Conservation (phyloP, 2,329 filamentous ascomycete species). For the Beauveria sp. region DNA sequence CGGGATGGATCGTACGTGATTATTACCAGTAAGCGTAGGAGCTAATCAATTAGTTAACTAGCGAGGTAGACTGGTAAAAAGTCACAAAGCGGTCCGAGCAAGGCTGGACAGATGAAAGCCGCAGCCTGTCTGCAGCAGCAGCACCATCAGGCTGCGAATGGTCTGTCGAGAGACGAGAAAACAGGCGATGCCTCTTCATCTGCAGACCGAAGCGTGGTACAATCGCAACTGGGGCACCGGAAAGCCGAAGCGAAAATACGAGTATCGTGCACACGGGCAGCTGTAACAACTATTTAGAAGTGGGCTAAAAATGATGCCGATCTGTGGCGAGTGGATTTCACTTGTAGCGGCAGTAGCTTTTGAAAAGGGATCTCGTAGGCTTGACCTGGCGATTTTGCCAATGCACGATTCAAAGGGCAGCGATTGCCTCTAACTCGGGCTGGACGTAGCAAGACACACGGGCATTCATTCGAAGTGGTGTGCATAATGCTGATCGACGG, state of each 20-base stretch:
- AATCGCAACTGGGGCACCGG: no score
- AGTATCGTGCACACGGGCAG: no score
- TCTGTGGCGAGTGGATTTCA: no score
- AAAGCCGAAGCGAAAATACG: no score
- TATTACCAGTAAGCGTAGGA: background rate
- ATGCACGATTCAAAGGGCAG: background rate
- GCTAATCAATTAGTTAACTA: background rate
- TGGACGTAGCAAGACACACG: background rate
- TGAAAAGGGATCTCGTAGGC: background rate
- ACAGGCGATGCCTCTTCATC: background rate
- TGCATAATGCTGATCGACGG: background rate
- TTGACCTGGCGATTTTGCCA: background rate
- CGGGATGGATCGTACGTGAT: conserved; percentile 7
- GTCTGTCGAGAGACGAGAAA: background rate
- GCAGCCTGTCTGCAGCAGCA: no score
- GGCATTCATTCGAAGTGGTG: background rate
- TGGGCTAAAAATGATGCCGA: no score
- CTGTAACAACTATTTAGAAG: no score
- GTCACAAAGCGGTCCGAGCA: conserved; percentile 2
- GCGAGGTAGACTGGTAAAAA: background rate
- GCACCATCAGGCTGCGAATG: no score
- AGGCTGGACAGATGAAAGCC: background rate
- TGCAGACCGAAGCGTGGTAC: background rate
- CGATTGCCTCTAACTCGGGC: background rate
- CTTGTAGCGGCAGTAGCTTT: no score